Evolutionary conservation across 495 filamentous ascomycete species (phyloP).

Genomic region (Neurospora sp.): DNA sequence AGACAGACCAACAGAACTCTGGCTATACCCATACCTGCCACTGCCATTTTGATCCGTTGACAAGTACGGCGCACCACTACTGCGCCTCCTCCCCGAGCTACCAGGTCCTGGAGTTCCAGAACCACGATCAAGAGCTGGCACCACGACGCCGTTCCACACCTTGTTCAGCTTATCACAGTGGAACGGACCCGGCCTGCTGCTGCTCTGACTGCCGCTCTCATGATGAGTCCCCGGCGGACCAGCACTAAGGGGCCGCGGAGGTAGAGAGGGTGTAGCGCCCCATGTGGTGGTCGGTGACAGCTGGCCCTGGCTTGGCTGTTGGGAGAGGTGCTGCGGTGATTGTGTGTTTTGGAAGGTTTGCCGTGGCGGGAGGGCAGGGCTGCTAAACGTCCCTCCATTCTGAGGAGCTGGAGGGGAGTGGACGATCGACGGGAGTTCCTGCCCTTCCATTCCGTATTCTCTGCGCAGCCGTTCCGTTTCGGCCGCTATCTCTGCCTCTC

Average conservation of each 20-base stretch:
- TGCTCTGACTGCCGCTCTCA: neutral
- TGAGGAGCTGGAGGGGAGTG: slow-evolving; percentile 17
- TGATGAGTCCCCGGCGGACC: slow-evolving; percentile 17
- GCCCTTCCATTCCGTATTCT: slow-evolving; percentile 53
- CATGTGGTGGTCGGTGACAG: neutral
- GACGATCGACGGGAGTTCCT: slow-evolving; percentile 24
- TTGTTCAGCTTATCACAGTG: slow-evolving; percentile 14
- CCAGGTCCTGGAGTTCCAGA: neutral
- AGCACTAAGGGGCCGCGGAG: slow-evolving; percentile 32
- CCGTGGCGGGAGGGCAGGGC: slow-evolving; percentile 1
- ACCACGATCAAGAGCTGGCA: neutral
- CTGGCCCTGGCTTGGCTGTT: slow-evolving; percentile 8
- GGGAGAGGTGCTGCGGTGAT: neutral
- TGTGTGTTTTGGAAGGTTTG: slow-evolving; percentile 1
- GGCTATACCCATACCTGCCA: neutral
- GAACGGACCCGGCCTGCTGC: slow-evolving; percentile 12
- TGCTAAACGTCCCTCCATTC: slow-evolving; percentile 3
- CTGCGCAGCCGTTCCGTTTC: slow-evolving; percentile 76
- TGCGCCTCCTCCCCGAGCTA: neutral
- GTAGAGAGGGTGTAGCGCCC: slow-evolving; percentile 19
- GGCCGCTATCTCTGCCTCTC: slow-evolving; percentile 63
- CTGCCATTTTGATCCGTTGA: neutral
- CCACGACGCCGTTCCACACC: slow-evolving; percentile 19
- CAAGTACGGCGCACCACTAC: neutral
- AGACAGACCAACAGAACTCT: slow-evolving; percentile 1